Evolutionary conservation across 176 grass and related monocot genomes (phyloP).

Genomic region (Canna indica): DNA sequence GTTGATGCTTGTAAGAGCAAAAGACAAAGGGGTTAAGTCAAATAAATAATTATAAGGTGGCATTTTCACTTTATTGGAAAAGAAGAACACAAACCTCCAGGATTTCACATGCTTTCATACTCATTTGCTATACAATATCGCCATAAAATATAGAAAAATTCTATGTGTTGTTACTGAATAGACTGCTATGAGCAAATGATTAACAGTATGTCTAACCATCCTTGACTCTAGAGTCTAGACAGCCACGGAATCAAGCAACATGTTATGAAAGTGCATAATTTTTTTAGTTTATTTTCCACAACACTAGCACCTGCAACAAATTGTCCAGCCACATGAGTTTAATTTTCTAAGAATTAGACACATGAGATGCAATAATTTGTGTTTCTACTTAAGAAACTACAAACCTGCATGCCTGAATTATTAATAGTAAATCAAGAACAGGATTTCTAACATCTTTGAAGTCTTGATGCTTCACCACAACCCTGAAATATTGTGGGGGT

Average conservation of each 20-base stretch:
- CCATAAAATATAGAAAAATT: not conserved
- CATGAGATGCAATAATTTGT: not conserved
- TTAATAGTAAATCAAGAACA: no score
- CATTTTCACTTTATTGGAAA: no score
- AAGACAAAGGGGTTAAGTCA: not conserved
- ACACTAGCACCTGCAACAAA: not conserved
- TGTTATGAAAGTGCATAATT: not conserved
- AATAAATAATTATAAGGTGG: not conserved
- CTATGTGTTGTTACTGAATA: not conserved
- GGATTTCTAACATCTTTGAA: not conserved
- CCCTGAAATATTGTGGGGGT: not conserved
- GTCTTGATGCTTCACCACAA: not conserved
- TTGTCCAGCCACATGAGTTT: not conserved
- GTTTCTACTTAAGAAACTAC: not conserved
- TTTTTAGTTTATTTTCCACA: not conserved
- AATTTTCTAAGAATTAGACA: not conserved
- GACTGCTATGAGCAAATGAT: no score
- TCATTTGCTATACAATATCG: not conserved
- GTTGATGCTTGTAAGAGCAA: not conserved
- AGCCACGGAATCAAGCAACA: no score
- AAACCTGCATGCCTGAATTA: no score
- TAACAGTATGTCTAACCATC: no score
- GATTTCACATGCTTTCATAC: not conserved
- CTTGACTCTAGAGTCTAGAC: no score
- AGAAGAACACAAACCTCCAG: no score